Evolutionary conservation across 2,329 filamentous ascomycete species (phyloP).

Genomic region (Elsinoe batatas): DNA sequence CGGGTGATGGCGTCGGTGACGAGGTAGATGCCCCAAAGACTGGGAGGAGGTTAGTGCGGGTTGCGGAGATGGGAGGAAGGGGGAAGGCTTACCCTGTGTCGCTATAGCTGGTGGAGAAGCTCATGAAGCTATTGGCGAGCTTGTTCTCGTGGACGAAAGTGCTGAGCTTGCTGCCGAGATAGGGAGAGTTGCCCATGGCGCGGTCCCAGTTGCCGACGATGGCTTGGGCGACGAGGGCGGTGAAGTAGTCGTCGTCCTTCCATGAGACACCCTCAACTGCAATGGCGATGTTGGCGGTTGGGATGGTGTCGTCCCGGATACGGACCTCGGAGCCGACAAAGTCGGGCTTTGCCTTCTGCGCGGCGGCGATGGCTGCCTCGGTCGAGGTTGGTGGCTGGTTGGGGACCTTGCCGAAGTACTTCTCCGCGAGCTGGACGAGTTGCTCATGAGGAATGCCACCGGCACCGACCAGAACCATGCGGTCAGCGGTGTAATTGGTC

Average conservation of each 20-base stretch:
- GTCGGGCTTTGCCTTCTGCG: constrained; percentile 76
- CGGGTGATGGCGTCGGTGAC: constrained; percentile 79
- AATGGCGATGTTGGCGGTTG: constrained; percentile 94
- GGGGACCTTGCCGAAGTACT: constrained; percentile 80
- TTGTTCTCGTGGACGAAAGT: constrained; percentile 87
- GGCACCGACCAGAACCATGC: constrained; percentile 95
- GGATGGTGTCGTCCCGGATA: constrained; percentile 91
- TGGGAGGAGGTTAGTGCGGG: constrained; percentile 34
- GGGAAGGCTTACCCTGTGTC: constrained; percentile 73
- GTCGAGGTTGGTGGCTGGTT: constrained; percentile 63
- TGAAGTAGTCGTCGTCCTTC: constrained; percentile 99
- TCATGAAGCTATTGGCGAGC: constrained; percentile 99
- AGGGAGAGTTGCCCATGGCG: constrained; percentile 92
- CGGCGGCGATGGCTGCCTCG: constrained; percentile 60
- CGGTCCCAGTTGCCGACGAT: constrained; percentile 99
- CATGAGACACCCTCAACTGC: constrained; percentile 99
- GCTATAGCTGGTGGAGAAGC: constrained; percentile 98
- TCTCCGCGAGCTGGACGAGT: constrained; percentile 91
- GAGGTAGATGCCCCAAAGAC: constrained; percentile 99
- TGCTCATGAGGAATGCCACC: constrained; percentile 89
- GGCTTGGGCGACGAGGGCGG: constrained; percentile 90
- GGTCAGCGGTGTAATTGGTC: constrained; percentile 98
- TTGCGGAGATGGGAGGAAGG: not conserved
- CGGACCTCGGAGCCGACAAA: constrained; percentile 95
- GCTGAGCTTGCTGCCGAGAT: constrained; percentile 97